Percentiles rank a stretch among this genome's conserved stretches.
phyloP scores from a whole-genome alignment of 495 filamentous ascomycete species.

The Lentithecium fluviatile region DNA sequence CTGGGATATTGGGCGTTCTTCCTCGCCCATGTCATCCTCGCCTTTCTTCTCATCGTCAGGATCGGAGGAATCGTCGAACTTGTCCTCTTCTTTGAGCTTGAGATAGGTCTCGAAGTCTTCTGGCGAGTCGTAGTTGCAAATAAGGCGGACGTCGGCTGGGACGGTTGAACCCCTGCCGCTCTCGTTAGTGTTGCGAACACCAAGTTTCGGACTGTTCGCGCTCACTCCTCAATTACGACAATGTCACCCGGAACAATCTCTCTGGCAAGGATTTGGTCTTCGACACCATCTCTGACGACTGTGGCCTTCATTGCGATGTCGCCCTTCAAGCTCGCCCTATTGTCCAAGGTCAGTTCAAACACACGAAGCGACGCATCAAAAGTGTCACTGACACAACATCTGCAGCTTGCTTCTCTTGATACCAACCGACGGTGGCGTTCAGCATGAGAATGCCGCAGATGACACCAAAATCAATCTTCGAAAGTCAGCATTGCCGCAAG shows the following conservation, averaged over 20 bases:
- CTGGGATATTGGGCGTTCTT: constrained; percentile 37
- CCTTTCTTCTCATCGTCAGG: constrained; percentile 61
- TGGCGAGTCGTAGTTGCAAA: constrained; percentile 71
- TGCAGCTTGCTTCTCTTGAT: constrained; percentile 83
- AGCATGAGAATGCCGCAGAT: constrained; percentile 77
- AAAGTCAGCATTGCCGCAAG: not conserved
- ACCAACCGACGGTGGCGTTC: constrained; percentile 82
- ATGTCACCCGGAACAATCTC: constrained; percentile 82
- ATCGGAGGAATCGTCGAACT: constrained; percentile 55
- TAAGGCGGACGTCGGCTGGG: constrained; percentile 71
- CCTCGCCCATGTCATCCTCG: constrained; percentile 46
- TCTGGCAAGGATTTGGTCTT: constrained; percentile 72
- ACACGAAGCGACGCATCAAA: not conserved
- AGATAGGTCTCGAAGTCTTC: constrained; percentile 71
- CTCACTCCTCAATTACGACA: constrained; percentile 41
- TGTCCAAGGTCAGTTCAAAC: not conserved
- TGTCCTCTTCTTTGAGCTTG: constrained; percentile 56
- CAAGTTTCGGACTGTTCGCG: too few species aligned
- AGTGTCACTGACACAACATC: constrained; percentile 59
- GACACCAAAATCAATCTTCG: constrained; percentile 68
- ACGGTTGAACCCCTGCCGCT: constrained; percentile 75
- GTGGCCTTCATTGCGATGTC: constrained; percentile 78
- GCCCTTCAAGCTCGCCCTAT: constrained; percentile 65
- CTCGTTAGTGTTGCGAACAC: too few species aligned
- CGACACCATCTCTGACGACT: constrained; percentile 69